Percentiles rank a stretch among this genome's conserved stretches.
phyloP scores from a whole-genome alignment of 2,329 filamentous ascomycete species.

The Helminthosporium solani region DNA sequence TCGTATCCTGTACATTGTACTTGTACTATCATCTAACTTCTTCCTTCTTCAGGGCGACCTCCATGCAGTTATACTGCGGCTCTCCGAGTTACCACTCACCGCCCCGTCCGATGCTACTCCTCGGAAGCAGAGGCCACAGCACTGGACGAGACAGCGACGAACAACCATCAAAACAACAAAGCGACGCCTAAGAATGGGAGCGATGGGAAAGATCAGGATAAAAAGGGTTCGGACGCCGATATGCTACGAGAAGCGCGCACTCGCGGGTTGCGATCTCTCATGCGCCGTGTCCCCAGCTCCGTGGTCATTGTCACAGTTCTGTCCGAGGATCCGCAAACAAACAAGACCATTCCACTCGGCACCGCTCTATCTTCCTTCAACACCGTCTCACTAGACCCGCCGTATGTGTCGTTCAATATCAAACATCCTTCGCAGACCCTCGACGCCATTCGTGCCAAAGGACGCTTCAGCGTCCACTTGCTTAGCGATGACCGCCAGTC shows the following conservation, averaged over 20 bases:
- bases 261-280: conserved; percentile 37
- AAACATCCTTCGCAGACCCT: conserved; percentile 58
- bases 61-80: background rate
- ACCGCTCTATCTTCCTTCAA: conserved; percentile 64
- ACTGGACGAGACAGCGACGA: background rate
- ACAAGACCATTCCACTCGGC: conserved; percentile 26
- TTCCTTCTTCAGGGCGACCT: background rate
- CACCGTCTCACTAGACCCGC: conserved; percentile 58
- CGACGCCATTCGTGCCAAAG: conserved; percentile 51
- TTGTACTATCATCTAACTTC: no score
- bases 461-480: conserved; percentile 54
- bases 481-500: conserved; percentile 37
- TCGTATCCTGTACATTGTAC: background rate
- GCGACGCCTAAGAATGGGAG: background rate
- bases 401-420: conserved; percentile 64
- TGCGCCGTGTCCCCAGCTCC: conserved; percentile 58
- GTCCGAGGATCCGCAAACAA: conserved; percentile 13
- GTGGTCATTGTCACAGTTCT: conserved; percentile 56
- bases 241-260: conserved; percentile 5
- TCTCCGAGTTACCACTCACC: background rate
- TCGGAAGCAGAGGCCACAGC: no score
- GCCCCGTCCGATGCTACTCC: background rate
- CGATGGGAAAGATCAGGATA: background rate
- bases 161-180: background rate
- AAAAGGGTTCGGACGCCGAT: conserved; percentile 1